Evolutionary conservation across 768 basidiomycete species (phyloP), one percentile per base, ranked within the genome.

Genomic region (Cystofilobasidium macerans): DNA sequence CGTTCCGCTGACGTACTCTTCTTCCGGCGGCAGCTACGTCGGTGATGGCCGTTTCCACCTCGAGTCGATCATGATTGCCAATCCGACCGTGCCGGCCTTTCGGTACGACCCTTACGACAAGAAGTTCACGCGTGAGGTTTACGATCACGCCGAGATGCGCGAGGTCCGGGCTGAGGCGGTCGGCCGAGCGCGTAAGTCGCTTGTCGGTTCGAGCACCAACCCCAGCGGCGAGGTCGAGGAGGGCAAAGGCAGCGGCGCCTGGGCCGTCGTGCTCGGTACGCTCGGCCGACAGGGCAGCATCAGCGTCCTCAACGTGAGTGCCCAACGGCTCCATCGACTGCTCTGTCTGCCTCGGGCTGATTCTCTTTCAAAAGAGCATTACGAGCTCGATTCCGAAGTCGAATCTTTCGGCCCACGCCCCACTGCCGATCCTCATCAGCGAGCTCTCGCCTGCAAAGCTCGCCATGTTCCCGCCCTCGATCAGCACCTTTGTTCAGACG

Each of bases 1-100:
- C 26, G 38, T 20, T 26, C 62, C 65, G 57, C 64, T 30, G 26
- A 28, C 9, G 67, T 36, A 28, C 18, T 4, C 36, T 22, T 53
- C 14, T 20, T 0, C 6, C 64, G 7, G 26, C 11, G 22, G 7
- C 48, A 95, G 92, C 71, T 99, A 98, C 75, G 83, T 99, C 32
- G 95, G 95, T 22, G 95, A 99, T 72, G 95, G 95, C 26, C 86
- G 95, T 13, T 99, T 99, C 79, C 95, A 98, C 74, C 82, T 98
- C 22, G 95, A 99, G 76, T 88, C 90, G 18, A 92, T 97, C 75
- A 99, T 99, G 95, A 95, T 99, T 67, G 91, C 92, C n/a, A 99
- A 99, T 75, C 95, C 95, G 0, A 76, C 82, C 35, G 81, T 98
- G 22, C 92, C 95, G 14, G 93, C 95, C 0, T 99, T 95, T 78